Evolutionary conservation across 2,329 filamentous ascomycete genomes (phyloP).

Genomic region (Diaporthe humulicola): DNA sequence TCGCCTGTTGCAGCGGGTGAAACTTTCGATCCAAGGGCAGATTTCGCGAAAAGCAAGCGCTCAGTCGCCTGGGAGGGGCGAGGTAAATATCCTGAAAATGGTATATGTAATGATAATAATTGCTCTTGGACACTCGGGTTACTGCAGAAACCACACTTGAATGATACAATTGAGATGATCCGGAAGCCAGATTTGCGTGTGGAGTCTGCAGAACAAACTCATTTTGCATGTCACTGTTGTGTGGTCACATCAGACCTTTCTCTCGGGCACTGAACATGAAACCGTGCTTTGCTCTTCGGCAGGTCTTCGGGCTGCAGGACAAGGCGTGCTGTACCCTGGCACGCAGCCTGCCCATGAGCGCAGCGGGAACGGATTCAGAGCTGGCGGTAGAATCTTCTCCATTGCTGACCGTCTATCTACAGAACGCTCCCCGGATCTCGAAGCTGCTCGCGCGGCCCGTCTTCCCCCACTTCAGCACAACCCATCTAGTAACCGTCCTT

Average conservation of each 20-base stretch:
- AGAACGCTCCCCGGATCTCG: conserved; percentile 18
- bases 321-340: not conserved
- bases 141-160: not conserved
- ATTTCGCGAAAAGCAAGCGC: not conserved
- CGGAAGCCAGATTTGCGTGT: not conserved
- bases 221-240: not conserved
- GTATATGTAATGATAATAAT: not conserved
- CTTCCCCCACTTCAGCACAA: conserved; percentile 15
- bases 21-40: not conserved
- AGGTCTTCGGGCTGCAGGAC: not conserved
- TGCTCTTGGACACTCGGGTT: not conserved
- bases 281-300: not conserved
- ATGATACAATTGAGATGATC: not conserved
- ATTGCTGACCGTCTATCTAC: conserved; percentile 40
- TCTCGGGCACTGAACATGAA: not conserved
- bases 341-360: not conserved
- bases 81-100: not conserved
- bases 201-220: too few species aligned
- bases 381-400: conserved; percentile 17
- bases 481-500: conserved; percentile 86
- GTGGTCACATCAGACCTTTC: not conserved
- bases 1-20: too few species aligned
- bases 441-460: conserved; percentile 34
- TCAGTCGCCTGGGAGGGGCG: not conserved
- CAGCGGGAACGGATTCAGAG: not conserved